These are phyloP conservation scores for Penicillium sp. DNA, from an alignment of 2,329 filamentous ascomycete species.

Conservation along the genomic window DNA sequence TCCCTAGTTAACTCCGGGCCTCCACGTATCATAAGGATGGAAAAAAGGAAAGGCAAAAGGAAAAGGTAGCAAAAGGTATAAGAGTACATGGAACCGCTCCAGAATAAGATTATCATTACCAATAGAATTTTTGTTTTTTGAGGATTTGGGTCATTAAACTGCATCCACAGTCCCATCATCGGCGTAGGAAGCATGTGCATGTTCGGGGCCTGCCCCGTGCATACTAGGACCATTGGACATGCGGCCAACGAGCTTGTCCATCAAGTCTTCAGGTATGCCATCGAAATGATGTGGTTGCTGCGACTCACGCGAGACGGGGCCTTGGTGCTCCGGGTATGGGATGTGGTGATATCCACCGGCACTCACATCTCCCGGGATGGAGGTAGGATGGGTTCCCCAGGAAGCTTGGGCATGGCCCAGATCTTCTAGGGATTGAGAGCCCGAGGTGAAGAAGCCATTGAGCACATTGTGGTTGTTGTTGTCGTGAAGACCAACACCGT, in stretches of 20 bases:
- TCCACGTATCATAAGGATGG: not conserved
- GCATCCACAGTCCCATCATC: conserved; percentile 35
- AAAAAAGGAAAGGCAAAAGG: conserved; percentile 5
- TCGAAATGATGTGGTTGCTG: conserved; percentile 35
- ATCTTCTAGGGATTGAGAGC: conserved; percentile 36
- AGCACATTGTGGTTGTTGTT: conserved; percentile 29
- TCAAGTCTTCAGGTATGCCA: conserved; percentile 36
- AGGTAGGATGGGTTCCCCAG: conserved; percentile 32
- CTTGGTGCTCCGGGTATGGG: conserved; percentile 34
- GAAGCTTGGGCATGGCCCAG: conserved; percentile 31
- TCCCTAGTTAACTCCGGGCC: not conserved
- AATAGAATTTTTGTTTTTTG: conserved; percentile 17
- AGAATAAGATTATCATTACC: conserved; percentile 32
- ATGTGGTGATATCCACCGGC: conserved; percentile 34
- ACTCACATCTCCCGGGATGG: conserved; percentile 33
- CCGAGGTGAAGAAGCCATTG: conserved; percentile 33
- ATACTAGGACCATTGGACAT: conserved; percentile 34
- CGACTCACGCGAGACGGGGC: conserved; percentile 33
- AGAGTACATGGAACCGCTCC: conserved; percentile 11
- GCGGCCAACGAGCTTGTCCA: conserved; percentile 39
- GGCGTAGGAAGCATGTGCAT: conserved; percentile 30
- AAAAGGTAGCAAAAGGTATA: conserved; percentile 12
- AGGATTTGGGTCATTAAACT: conserved; percentile 22
- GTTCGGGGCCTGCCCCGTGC: conserved; percentile 36
- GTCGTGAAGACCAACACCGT: conserved; percentile 32